Conservation (phyloP, 306 rosid genomes). For the Hylodesmum podocarpum region DNA sequence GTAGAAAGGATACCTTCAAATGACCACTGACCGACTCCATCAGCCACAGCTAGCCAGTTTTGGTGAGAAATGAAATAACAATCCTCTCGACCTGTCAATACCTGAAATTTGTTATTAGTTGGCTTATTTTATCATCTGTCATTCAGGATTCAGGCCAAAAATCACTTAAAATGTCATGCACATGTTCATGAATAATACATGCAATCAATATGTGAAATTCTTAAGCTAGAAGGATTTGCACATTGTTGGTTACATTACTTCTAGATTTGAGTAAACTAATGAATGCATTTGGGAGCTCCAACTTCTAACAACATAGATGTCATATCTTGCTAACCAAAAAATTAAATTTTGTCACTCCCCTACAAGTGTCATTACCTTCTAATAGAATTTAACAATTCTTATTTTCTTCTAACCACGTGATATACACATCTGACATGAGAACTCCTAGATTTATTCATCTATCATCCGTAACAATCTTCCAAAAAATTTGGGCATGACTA, state of each 20-base stretch:
- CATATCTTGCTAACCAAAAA: not conserved
- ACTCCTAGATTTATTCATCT: not conserved
- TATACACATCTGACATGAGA: not conserved
- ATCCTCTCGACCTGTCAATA: slow-evolving; percentile 68
- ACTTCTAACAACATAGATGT: not conserved
- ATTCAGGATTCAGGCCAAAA: slow-evolving; percentile 17
- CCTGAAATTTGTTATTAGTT: slow-evolving; percentile 66
- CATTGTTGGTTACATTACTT: slow-evolving; percentile 1
- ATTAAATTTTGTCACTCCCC: not conserved
- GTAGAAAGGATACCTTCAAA: slow-evolving; percentile 55
- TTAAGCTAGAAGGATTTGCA: not conserved
- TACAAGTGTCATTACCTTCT: slow-evolving; percentile 11
- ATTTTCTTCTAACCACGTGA: slow-evolving; percentile 12
- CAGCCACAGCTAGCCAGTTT: slow-evolving; percentile 81
- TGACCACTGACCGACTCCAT: slow-evolving; percentile 81
- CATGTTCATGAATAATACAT: not conserved
- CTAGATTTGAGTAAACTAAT: not conserved
- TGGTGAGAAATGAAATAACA: slow-evolving; percentile 59
- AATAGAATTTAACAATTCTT: not conserved
- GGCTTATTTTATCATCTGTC: slow-evolving; percentile 35
- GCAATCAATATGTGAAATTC: not conserved
- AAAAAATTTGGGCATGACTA: not conserved
- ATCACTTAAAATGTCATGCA: not conserved
- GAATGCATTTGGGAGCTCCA: slow-evolving; percentile 8
- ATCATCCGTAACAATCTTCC: not conserved